Base-by-base conservation (phyloP, 1,139 yeast genomes). In the Kodamaea plutei region DNA sequence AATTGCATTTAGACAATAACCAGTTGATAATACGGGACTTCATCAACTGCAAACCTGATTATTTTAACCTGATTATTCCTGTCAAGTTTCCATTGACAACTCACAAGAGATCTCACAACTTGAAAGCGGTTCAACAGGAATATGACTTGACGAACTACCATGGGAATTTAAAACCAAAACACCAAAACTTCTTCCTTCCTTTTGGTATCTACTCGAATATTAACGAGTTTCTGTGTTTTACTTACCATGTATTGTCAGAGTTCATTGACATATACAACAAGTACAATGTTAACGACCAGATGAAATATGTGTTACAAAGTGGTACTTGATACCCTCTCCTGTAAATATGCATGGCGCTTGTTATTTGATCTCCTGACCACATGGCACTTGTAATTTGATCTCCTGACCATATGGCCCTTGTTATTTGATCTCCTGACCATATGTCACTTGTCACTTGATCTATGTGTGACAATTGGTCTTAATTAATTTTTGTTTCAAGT, bases 151-250 rank as follows among this genome's bases (percentile, higher is more conserved):
- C 24, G 15, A 34, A 34, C 18, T 25, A 28, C 23, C 31, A 25
- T 29, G 44, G 31, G 12, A 35, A 30, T 26, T 33, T 49, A 25
- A 36, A 32, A 12, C 54, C 53, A 5, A 34, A 43, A 5, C 34
- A 44, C 13, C 55, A 54, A 26, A 37, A 42, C 19, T 65, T 51
- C 38, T 66, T 59, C 38, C 43, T 66, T 19, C 73, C 73, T 1
- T 43, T 65, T 28, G 69, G 69, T 3, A 43, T 49, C 2, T 63
- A 64, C 37, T 55, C 70, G 4, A 57, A 56, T 25, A 37, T 64
- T 26, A 47, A 48, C 12, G 72, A 66, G 38, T 50, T 56, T 11
- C 44, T 54, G 16, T 57, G 61, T n/a, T 51, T 64, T 26, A 48
- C 62, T 34, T 57, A 43, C 38, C 47, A 52, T 24, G 45, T 61